phyloP scores from a whole-genome alignment of 331 rosid genomes.

The Saraca asoca region DNA sequence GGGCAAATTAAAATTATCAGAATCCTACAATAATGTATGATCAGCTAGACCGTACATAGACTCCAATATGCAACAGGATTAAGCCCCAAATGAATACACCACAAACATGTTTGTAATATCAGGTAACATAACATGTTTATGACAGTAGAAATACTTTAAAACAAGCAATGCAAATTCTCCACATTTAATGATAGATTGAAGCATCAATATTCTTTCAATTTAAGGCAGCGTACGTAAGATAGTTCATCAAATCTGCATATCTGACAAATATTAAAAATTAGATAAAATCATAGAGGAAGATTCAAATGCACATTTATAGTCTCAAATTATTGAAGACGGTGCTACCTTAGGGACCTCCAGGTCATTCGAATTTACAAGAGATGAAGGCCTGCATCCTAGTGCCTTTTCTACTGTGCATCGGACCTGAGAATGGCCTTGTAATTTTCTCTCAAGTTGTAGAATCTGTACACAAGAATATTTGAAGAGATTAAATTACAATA shows the following conservation, averaged over 20 bases:
- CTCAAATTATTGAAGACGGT: conserved; percentile 8
- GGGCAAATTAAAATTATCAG: background rate
- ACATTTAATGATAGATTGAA: background rate
- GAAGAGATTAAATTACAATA: conserved; percentile 10
- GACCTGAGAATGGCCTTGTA: conserved; percentile 78
- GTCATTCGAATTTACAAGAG: conserved; percentile 48
- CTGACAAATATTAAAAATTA: background rate
- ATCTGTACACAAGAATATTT: conserved; percentile 53
- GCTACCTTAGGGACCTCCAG: conserved; percentile 66
- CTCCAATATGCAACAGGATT: background rate
- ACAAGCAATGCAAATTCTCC: background rate
- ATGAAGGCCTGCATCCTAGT: conserved; percentile 63
- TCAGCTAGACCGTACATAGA: background rate
- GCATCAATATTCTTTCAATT: conserved; percentile 2
- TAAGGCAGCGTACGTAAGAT: background rate
- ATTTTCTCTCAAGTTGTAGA: conserved; percentile 79
- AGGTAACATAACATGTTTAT: background rate
- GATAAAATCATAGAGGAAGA: conserved; percentile 4
- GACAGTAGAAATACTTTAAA: background rate
- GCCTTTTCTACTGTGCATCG: conserved; percentile 78
- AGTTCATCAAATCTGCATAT: background rate
- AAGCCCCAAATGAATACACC: conserved; percentile 14
- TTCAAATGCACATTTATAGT: conserved; percentile 12
- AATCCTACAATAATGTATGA: conserved; percentile 12
- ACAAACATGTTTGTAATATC: background rate